Percentiles rank a stretch among this genome's conserved stretches.
phyloP scores from a whole-genome alignment of 345 rosid genomes.

The Chamaenerion angustifolium region DNA sequence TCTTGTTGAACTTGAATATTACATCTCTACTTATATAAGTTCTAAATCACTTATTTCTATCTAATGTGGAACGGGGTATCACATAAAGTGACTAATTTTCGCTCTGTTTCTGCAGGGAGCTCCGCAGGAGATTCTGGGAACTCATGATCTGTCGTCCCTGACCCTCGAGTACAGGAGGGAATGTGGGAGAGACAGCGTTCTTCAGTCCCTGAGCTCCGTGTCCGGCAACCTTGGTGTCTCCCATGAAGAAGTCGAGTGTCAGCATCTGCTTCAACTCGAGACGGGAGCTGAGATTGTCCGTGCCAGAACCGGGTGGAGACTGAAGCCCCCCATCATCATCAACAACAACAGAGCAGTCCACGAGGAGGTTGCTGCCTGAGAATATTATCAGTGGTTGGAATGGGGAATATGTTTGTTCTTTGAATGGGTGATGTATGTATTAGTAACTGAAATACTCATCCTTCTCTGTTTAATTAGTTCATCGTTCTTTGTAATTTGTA shows the following conservation, averaged over 20 bases:
- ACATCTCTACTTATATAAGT: too few species aligned
- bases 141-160: constrained; percentile 52
- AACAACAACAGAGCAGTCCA: too few species aligned
- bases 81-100: background rate
- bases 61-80: too few species aligned
- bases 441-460: too few species aligned
- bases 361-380: too few species aligned
- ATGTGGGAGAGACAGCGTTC: constrained; percentile 72
- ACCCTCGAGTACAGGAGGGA: constrained; percentile 82
- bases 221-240: constrained; percentile 19
- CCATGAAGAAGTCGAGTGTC: constrained; percentile 44
- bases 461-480: too few species aligned
- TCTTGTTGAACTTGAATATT: too few species aligned
- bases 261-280: constrained; percentile 74
- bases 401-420: too few species aligned
- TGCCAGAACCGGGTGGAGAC: constrained; percentile 84
- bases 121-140: constrained; percentile 67
- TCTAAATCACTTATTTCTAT: too few species aligned
- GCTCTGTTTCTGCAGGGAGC: constrained; percentile 42
- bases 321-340: constrained; percentile 12
- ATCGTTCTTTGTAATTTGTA: too few species aligned
- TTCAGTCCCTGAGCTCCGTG: constrained; percentile 65
- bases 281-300: constrained; percentile 75
- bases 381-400: too few species aligned
- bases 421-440: too few species aligned